These are phyloP conservation scores for Cavenderia fasciculata DNA, from an alignment of 78 protist genomes.

Conservation along the genomic window DNA sequence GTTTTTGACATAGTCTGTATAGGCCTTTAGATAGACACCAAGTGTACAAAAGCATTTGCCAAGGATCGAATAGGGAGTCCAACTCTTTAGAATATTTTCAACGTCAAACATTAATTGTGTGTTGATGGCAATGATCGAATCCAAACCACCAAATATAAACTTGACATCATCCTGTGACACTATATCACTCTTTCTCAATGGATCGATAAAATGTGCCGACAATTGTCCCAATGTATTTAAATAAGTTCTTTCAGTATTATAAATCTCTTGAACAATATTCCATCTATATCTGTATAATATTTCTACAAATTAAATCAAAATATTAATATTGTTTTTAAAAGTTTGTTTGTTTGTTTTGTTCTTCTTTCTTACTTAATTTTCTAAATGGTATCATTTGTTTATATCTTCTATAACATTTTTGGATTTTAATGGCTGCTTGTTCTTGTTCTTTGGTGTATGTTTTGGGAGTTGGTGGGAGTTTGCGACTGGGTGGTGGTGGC, in stretches of 20 bases:
- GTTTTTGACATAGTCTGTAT: constrained; percentile 73
- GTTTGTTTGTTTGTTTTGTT: neutral
- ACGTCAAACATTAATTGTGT: neutral
- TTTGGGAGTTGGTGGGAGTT: neutral
- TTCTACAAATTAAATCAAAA: constrained; percentile 6
- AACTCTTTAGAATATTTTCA: constrained; percentile 5
- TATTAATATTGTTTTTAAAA: neutral
- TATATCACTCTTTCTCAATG: constrained; percentile 35
- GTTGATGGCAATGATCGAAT: constrained; percentile 47
- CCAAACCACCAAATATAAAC: constrained; percentile 68
- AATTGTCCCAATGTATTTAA: constrained; percentile 40
- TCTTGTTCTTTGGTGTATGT: neutral
- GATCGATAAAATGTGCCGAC: constrained; percentile 49
- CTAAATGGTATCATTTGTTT: constrained; percentile 40
- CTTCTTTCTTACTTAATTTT: constrained; percentile 48
- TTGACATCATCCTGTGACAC: constrained; percentile 56
- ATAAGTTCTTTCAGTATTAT: constrained; percentile 66
- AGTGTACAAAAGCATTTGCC: constrained; percentile 36
- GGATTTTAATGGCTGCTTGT: constrained; percentile 36
- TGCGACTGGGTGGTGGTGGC: constrained; percentile 56
- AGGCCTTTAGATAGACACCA: constrained; percentile 48
- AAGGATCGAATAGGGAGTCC: constrained; percentile 57
- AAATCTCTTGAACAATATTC: constrained; percentile 68
- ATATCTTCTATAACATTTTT: constrained; percentile 44
- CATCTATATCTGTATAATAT: constrained; percentile 75